phyloP scores from a whole-genome alignment of 148 eudicot species.

The Rhododendron williamsianum region DNA sequence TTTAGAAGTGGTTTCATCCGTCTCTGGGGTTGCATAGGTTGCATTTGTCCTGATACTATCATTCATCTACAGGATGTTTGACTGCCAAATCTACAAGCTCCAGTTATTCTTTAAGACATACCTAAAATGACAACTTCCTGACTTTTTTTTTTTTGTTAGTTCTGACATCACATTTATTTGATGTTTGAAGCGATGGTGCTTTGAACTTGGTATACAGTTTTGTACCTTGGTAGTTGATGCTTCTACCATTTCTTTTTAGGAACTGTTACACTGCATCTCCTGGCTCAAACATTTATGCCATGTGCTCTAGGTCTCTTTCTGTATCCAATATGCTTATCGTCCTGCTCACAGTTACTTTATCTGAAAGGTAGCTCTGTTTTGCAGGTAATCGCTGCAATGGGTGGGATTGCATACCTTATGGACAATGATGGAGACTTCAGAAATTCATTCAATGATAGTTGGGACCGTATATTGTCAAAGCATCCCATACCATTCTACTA shows the following conservation, averaged over 20 bases:
- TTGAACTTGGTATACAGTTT: not conserved
- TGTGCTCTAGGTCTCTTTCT: not conserved
- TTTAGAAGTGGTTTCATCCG: not conserved
- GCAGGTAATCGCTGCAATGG: conserved; percentile 67
- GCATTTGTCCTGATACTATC: not conserved
- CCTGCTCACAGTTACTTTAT: not conserved
- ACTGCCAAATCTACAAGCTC: not conserved
- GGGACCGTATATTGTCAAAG: conserved; percentile 84
- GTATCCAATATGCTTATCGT: not conserved
- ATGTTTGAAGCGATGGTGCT: not conserved
- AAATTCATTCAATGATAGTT: conserved; percentile 76
- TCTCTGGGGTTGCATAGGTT: not conserved
- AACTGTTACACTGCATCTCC: not conserved
- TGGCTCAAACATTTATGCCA: not conserved
- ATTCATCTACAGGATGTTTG: not conserved
- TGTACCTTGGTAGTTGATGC: not conserved
- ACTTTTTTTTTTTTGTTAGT: not conserved
- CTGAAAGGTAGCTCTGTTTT: conserved; percentile 11
- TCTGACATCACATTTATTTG: not conserved
- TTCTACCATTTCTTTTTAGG: conserved; percentile 4
- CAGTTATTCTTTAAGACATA: not conserved
- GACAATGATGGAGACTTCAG: conserved; percentile 84
- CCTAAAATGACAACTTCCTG: not conserved
- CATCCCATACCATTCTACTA: conserved; percentile 95
- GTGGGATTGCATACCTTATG: conserved; percentile 68